Base-by-base conservation (phyloP, 306 rosid genomes). In the Malus sylvestris region DNA sequence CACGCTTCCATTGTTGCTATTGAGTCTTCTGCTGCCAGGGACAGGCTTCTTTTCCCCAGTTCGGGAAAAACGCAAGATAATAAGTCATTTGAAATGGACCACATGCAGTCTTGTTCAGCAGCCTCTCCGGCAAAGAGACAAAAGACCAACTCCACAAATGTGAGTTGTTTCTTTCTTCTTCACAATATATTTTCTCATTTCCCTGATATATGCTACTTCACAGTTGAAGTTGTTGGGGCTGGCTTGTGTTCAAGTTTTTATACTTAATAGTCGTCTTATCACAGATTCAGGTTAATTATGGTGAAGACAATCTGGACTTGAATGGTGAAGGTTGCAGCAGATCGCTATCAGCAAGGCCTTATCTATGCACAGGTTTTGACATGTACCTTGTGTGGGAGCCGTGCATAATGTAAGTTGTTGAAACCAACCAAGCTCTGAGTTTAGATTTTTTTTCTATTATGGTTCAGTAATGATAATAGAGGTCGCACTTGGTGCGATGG, bases 301-400 rank as follows among this genome's bases (percentile, higher is more conserved):
- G 80, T 75, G 76, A 81, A 75, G 82, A 75, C 42, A 85, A 79
- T 60, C 55, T 61, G 78, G 83, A 86, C 72, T 23, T 72, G 82
- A 74, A 65, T 49, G 10, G 29, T 75, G 85, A 77, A 68, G 78
- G 71, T 70, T 79, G 71, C 22, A 52, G 71, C 20, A 45, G 62
- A 73, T 83, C 81, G 68, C 67, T 32, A 71, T 66, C 82, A n/a
- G 81, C 32, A 27, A 84, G 93, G 61, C 98, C 98, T 23, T 90
- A 90, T 80, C 85, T 92, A 23, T 95, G 99, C 80, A 95, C 97
- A 60, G 97, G 97, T 72, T 92, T 89, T 77, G 97, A 95, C 90
- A 95, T 92, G 81, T 92, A 84, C 83, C 93, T 95, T 81, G 96
- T 79, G 78, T 92, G 97, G 97, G 99, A 92, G 85, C 99, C 99